Conservation (phyloP, 805 yeast species). For the Suhomyces prunicola region DNA sequence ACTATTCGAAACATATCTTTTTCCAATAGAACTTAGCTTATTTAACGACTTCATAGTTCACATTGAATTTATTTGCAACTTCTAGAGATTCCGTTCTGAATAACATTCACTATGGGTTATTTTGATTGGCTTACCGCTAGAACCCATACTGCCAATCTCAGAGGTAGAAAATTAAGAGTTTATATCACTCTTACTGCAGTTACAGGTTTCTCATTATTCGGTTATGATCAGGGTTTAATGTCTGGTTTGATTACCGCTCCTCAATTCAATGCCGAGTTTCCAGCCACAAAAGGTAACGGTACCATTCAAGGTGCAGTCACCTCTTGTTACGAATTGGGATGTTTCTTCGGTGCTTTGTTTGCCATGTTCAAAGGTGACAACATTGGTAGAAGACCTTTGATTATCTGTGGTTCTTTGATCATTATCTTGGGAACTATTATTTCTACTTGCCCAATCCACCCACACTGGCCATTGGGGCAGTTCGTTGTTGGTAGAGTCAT, state of each 20-base stretch:
- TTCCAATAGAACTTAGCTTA: not conserved
- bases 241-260: slow-evolving; percentile 41
- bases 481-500: slow-evolving; percentile 45
- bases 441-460: slow-evolving; percentile 35
- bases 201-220: slow-evolving; percentile 30
- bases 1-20: no score
- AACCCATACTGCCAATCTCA: slow-evolving; percentile 55
- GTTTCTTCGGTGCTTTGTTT: slow-evolving; percentile 44
- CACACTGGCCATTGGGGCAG: slow-evolving; percentile 43
- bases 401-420: slow-evolving; percentile 35
- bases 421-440: slow-evolving; percentile 42
- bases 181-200: slow-evolving; percentile 24
- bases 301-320: slow-evolving; percentile 31
- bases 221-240: slow-evolving; percentile 43
- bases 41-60: not conserved
- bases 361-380: slow-evolving; percentile 39
- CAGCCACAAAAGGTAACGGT: slow-evolving; percentile 28
- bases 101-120: not conserved
- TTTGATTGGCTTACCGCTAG: slow-evolving; percentile 19
- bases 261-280: slow-evolving; percentile 38
- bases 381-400: slow-evolving; percentile 42
- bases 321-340: slow-evolving; percentile 27
- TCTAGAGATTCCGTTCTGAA: not conserved
- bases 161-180: slow-evolving; percentile 47
- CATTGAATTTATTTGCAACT: not conserved